Evolutionary conservation across 257 asterid genomes (phyloP).

Genomic region (Linaria vulgaris): DNA sequence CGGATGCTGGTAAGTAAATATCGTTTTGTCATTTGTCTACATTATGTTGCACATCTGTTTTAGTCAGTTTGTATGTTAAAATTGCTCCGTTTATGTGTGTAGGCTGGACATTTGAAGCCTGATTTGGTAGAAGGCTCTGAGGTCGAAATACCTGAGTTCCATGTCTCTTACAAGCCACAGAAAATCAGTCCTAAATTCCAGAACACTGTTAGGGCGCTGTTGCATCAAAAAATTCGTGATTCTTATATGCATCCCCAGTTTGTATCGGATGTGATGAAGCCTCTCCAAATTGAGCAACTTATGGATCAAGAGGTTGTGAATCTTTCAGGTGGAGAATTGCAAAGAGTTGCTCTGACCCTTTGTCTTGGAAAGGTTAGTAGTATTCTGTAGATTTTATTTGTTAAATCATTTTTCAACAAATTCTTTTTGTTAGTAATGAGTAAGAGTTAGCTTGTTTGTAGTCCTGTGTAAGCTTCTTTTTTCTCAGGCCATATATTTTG

Average conservation of each 20-base stretch:
- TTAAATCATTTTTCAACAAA: slow-evolving; percentile 2
- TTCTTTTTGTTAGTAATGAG: neutral
- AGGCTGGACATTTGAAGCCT: slow-evolving; percentile 98
- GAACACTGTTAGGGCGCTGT: slow-evolving; percentile 64
- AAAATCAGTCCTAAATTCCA: slow-evolving; percentile 86
- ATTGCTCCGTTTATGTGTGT: slow-evolving; percentile 15
- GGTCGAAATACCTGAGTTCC: slow-evolving; percentile 86
- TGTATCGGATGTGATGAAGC: slow-evolving; percentile 93
- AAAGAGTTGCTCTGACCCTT: slow-evolving; percentile 86
- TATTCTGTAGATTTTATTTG: neutral
- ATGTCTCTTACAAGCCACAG: slow-evolving; percentile 98
- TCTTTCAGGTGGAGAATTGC: slow-evolving; percentile 99
- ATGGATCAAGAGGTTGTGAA: slow-evolving; percentile 97
- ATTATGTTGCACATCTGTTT: slow-evolving; percentile 12
- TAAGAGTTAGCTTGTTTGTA: neutral
- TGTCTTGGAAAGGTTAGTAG: slow-evolving; percentile 91
- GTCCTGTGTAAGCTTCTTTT: too few species aligned
- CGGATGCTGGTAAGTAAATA: slow-evolving; percentile 87
- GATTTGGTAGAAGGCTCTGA: slow-evolving; percentile 72
- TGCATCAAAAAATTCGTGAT: slow-evolving; percentile 83
- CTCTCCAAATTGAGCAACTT: slow-evolving; percentile 94
- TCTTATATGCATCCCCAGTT: slow-evolving; percentile 93
- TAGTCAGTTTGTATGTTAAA: slow-evolving; percentile 13
- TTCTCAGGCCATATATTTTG: too few species aligned
- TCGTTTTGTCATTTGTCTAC: slow-evolving; percentile 1